Conservation (phyloP, 495 filamentous ascomycete species). For the Evansstolkia leycettana region DNA sequence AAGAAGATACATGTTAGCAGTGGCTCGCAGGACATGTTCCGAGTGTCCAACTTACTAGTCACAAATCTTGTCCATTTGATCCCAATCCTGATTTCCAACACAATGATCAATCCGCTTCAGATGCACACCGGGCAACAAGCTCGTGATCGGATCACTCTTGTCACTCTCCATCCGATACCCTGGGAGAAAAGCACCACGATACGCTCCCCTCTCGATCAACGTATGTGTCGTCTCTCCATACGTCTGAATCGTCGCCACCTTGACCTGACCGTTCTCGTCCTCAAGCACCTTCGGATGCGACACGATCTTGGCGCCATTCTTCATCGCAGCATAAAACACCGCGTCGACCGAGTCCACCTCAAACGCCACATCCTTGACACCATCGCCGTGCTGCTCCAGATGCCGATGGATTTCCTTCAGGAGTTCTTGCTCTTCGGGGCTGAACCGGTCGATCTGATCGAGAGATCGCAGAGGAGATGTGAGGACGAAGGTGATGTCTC, state of each 20-base stretch:
- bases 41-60: constrained; percentile 41
- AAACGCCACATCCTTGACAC: constrained; percentile 83
- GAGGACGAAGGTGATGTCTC: constrained; percentile 68
- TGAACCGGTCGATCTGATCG: constrained; percentile 30
- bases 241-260: constrained; percentile 64
- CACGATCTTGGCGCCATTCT: constrained; percentile 54
- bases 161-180: constrained; percentile 47
- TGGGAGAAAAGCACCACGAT: constrained; percentile 66
- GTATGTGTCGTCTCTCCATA: constrained; percentile 93
- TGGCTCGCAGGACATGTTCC: constrained; percentile 1
- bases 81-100: constrained; percentile 89
- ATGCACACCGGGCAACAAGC: constrained; percentile 44
- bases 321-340: constrained; percentile 58
- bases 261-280: constrained; percentile 42
- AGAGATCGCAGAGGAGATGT: constrained; percentile 64
- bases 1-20: constrained; percentile 8
- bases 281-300: constrained; percentile 37
- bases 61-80: constrained; percentile 72
- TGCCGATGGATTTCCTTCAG: constrained; percentile 63
- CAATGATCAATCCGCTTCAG: constrained; percentile 78
- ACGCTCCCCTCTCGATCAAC: constrained; percentile 53
- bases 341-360: constrained; percentile 74
- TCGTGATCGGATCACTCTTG: constrained; percentile 33
- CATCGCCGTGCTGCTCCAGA: constrained; percentile 73
- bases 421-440: constrained; percentile 42